Percentiles rank a stretch among this genome's conserved stretches.
Conservation (phyloP, 805 yeast species). For the Saccharomycopsis fodiens region DNA sequence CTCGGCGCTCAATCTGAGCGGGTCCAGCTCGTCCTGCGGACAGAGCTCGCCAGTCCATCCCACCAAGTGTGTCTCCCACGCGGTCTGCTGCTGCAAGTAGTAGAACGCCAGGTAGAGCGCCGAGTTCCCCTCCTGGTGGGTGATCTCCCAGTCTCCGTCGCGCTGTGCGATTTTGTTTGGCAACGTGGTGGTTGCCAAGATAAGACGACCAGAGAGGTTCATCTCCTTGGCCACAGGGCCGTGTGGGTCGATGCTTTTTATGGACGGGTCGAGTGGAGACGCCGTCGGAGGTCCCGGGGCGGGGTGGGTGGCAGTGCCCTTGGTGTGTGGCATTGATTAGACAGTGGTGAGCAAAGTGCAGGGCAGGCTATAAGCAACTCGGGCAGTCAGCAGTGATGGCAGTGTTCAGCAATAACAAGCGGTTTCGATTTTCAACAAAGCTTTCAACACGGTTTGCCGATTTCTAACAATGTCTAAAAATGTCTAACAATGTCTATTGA, state of each 20-base stretch:
- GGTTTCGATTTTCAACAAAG: too few species aligned
- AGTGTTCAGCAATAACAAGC: too few species aligned
- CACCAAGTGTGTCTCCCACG: conserved; percentile 82
- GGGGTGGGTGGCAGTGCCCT: too few species aligned
- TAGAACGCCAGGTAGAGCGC: conserved; percentile 74
- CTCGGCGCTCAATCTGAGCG: conserved; percentile 25
- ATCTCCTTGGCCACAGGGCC: conserved; percentile 24
- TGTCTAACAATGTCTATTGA: too few species aligned
- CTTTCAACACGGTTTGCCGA: too few species aligned
- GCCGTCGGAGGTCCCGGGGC: too few species aligned
- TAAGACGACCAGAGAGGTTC: conserved; percentile 54
- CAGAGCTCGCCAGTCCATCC: conserved; percentile 94
- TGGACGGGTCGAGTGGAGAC: background rate
- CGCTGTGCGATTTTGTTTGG: conserved; percentile 52
- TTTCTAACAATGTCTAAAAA: too few species aligned
- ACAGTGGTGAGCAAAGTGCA: too few species aligned
- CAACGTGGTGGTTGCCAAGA: conserved; percentile 59
- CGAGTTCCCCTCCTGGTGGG: conserved; percentile 70
- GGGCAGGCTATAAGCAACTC: too few species aligned
- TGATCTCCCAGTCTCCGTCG: conserved; percentile 45
- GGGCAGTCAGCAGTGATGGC: too few species aligned
- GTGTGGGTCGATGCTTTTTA: conserved; percentile 22
- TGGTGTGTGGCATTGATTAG: too few species aligned
- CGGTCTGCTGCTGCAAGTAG: conserved; percentile 53
- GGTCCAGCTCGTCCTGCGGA: conserved; percentile 22